Percentiles rank a stretch among this genome's conserved stretches.
phyloP scores from a whole-genome alignment of 2,329 filamentous ascomycete genomes.

The Botrytis fabae region DNA sequence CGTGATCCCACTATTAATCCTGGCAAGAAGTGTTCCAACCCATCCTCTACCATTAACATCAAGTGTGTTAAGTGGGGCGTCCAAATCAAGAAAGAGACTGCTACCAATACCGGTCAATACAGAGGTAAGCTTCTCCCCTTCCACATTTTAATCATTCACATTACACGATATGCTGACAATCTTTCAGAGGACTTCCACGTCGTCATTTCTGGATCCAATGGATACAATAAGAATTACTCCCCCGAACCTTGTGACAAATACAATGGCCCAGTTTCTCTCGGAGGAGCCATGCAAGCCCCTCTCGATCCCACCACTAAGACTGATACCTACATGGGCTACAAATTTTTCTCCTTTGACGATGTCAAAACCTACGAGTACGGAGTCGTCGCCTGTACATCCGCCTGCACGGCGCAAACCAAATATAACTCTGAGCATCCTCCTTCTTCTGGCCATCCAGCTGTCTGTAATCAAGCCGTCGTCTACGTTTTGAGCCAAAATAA shows the following conservation, averaged over 20 bases:
- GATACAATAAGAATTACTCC: conserved; percentile 41
- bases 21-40: conserved; percentile 39
- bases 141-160: too few species aligned
- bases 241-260: conserved; percentile 7
- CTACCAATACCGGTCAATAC: conserved; percentile 42
- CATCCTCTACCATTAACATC: conserved; percentile 40
- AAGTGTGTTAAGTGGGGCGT: conserved; percentile 44
- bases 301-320: conserved; percentile 31
- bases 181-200: conserved; percentile 42
- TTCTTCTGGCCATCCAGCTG: conserved; percentile 37
- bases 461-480: conserved; percentile 44
- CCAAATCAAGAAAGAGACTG: conserved; percentile 35
- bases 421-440: conserved; percentile 41
- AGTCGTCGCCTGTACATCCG: conserved; percentile 39
- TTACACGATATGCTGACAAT: conserved; percentile 2
- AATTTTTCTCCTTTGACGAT: conserved; percentile 33
- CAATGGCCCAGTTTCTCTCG: conserved; percentile 37
- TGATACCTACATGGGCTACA: conserved; percentile 40
- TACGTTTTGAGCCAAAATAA: conserved; percentile 43
- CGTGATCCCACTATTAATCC: conserved; percentile 42
- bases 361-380: conserved; percentile 29
- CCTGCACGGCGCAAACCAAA: conserved; percentile 41
- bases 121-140: conserved; percentile 27
- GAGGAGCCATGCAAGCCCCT: conserved; percentile 41
- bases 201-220: conserved; percentile 48